phyloP scores from a whole-genome alignment of 2,329 filamentous ascomycete species.

The Ophiosphaerella narmari region DNA sequence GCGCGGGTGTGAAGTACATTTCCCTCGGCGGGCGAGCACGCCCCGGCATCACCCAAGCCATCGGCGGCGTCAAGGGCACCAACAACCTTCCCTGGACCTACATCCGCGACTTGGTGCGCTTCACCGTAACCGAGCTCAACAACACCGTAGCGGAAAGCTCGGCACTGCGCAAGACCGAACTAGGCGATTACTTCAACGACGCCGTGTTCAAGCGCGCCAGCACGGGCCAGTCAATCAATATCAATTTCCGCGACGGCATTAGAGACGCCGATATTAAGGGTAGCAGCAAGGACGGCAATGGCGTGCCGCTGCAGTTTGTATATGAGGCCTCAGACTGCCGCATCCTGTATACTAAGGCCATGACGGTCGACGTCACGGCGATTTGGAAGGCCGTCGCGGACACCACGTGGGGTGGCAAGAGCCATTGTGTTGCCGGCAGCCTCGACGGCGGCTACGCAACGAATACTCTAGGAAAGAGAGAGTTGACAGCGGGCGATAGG shows the following conservation, averaged over 20 bases:
- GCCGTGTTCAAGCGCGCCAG: slow-evolving; percentile 37
- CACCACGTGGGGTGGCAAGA: slow-evolving; percentile 38
- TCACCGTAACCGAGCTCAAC: slow-evolving; percentile 25
- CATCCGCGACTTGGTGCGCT: slow-evolving; percentile 35
- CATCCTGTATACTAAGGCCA: slow-evolving; percentile 63
- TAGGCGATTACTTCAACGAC: slow-evolving; percentile 39
- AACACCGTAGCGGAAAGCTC: slow-evolving; percentile 29
- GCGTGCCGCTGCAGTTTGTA: slow-evolving; percentile 62
- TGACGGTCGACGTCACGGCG: slow-evolving; percentile 57
- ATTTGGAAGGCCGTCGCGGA: slow-evolving; percentile 58
- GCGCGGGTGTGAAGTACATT: slow-evolving; percentile 60
- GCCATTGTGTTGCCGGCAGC: slow-evolving; percentile 40
- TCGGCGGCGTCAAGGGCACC: slow-evolving; percentile 68
- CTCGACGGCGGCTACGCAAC: slow-evolving; percentile 24
- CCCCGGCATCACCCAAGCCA: slow-evolving; percentile 55
- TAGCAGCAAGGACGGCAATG: slow-evolving; percentile 43
- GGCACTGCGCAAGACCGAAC: slow-evolving; percentile 35
- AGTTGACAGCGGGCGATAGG: slow-evolving; percentile 27
- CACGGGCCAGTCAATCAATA: slow-evolving; percentile 29
- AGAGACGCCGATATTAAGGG: slow-evolving; percentile 48
- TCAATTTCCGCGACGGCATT: slow-evolving; percentile 50
- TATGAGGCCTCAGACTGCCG: slow-evolving; percentile 67
- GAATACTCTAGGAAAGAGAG: slow-evolving; percentile 25
- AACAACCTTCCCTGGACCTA: slow-evolving; percentile 43
- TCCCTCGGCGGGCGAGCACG: slow-evolving; percentile 64